These are phyloP conservation scores for Breviolum minutum DNA, from an alignment of 73 alveolate species.

Conservation along the genomic window DNA sequence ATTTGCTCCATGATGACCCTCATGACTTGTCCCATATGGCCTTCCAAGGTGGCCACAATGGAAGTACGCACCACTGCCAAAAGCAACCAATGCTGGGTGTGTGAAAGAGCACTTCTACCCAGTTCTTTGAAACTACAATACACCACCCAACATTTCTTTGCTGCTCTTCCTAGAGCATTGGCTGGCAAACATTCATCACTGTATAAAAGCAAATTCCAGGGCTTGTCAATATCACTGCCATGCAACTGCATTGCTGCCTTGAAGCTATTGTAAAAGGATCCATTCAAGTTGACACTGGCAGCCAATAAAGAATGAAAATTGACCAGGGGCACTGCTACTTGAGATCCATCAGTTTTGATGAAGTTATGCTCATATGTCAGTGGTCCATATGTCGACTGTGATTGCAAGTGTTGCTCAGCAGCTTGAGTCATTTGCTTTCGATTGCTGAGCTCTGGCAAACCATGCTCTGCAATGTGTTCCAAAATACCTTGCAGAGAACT, in stretches of 20 bases:
- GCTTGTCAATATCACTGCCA: not conserved
- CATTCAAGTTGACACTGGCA: not conserved
- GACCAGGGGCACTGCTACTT: not conserved
- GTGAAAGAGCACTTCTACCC: not conserved
- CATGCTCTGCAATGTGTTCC: not conserved
- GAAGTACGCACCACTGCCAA: not conserved
- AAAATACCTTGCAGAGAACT: not conserved
- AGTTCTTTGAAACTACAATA: not conserved
- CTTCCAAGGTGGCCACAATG: not conserved
- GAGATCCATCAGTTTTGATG: not conserved
- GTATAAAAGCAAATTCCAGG: not conserved
- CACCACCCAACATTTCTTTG: not conserved
- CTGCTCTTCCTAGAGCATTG: not conserved
- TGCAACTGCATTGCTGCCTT: not conserved
- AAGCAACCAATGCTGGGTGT: not conserved
- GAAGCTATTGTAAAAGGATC: not conserved
- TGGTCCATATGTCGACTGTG: not conserved
- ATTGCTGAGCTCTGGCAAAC: not conserved
- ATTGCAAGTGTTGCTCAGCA: not conserved
- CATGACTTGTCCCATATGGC: constrained; percentile 29
- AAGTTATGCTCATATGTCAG: not conserved
- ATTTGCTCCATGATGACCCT: not conserved
- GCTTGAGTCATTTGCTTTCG: constrained; percentile 8
- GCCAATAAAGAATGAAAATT: not conserved
- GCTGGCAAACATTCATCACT: constrained; percentile 36